Conservation (phyloP, 2,329 filamentous ascomycete species). For the Waltergamsia citrina region DNA sequence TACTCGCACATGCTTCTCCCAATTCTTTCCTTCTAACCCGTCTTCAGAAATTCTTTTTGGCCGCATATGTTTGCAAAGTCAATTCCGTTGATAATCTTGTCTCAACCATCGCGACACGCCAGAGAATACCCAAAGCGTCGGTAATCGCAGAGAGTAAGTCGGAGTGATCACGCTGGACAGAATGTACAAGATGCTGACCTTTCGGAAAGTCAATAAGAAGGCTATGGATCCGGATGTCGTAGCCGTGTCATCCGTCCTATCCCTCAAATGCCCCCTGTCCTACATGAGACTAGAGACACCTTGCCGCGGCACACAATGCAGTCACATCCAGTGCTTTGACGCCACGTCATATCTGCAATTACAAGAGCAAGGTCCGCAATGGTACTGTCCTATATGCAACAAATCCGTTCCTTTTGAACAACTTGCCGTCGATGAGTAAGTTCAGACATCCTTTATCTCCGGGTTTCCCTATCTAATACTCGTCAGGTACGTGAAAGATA, state of each 20-base stretch:
- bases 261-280: conserved; percentile 85
- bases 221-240: conserved; percentile 84
- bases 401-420: conserved; percentile 72
- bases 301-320: conserved; percentile 70
- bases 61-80: conserved; percentile 66
- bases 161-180: too few species aligned
- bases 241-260: conserved; percentile 79
- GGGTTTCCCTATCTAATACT: conserved; percentile 8
- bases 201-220: conserved; percentile 60
- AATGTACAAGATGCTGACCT: too few species aligned
- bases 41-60: conserved; percentile 59
- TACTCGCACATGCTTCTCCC: conserved; percentile 6
- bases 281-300: conserved; percentile 74
- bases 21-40: conserved; percentile 7
- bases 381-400: conserved; percentile 92
- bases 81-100: conserved; percentile 65
- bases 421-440: conserved; percentile 79
- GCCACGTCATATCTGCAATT: conserved; percentile 84
- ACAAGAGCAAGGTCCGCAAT: conserved; percentile 92
- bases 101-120: conserved; percentile 51
- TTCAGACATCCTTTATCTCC: conserved; percentile 11
- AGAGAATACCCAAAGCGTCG: conserved; percentile 67
- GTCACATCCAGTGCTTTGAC: conserved; percentile 92
- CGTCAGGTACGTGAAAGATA: conserved; percentile 73
- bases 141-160: conserved; percentile 76